These are phyloP conservation scores for Auricularia sp. DNA, from an alignment of 768 basidiomycete genomes.

Conservation along the genomic window DNA sequence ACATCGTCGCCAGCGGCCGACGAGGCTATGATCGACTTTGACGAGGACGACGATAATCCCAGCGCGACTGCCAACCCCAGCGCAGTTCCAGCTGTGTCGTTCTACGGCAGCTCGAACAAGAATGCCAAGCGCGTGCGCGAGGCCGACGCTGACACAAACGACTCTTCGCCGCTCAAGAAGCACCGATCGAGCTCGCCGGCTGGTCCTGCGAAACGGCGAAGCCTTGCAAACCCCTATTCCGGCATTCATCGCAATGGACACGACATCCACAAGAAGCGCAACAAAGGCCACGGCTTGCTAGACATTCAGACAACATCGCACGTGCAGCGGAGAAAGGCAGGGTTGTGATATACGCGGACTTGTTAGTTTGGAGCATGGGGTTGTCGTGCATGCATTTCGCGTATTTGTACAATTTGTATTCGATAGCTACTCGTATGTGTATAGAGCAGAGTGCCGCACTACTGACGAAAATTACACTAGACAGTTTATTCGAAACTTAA, in stretches of 20 bases:
- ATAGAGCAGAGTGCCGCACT: too few relatives aligned
- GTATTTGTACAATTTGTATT: too few relatives aligned
- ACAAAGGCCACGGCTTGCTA: neutral
- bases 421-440: too few relatives aligned
- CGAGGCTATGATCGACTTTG: neutral
- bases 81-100: slow-evolving; percentile 43
- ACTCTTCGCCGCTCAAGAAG: slow-evolving; percentile 17
- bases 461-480: too few relatives aligned
- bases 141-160: neutral
- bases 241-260: neutral
- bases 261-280: neutral
- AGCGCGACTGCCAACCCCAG: slow-evolving; percentile 39
- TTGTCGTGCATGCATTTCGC: too few relatives aligned
- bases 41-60: slow-evolving; percentile 35
- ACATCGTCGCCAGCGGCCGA: neutral
- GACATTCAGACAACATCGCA: neutral
- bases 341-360: neutral
- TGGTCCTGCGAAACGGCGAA: neutral
- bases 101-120: neutral
- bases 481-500: too few relatives aligned
- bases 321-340: neutral
- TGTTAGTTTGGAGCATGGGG: too few relatives aligned
- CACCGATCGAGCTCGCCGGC: slow-evolving; percentile 6
- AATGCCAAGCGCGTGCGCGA: neutral
- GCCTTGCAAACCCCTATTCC: neutral